Evolutionary conservation across 2,329 filamentous ascomycete genomes (phyloP).

Genomic region (Coniella lustricola): DNA sequence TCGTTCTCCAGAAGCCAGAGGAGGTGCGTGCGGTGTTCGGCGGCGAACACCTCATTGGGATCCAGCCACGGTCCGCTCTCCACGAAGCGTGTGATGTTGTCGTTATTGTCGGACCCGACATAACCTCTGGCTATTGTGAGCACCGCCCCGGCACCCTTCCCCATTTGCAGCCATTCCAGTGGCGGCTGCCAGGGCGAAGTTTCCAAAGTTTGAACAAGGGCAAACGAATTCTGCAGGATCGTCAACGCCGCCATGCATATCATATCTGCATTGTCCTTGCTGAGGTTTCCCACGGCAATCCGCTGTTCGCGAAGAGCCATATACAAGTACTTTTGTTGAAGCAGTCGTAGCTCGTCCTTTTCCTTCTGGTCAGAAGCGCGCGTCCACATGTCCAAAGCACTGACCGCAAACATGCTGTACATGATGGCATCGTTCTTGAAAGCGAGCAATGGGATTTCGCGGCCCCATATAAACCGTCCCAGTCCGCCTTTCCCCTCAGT

Average conservation of each 20-base stretch:
- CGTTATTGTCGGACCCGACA: constrained; percentile 17
- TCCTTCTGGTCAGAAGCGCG: constrained; percentile 12
- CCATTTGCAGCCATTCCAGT: constrained; percentile 30
- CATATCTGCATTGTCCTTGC: constrained; percentile 25
- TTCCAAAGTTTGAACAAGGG: constrained; percentile 31
- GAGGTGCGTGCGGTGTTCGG: constrained; percentile 24
- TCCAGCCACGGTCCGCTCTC: constrained; percentile 25
- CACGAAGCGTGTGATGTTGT: constrained; percentile 24
- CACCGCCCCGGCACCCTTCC: constrained; percentile 28
- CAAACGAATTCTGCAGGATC: constrained; percentile 31
- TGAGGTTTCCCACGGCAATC: constrained; percentile 27
- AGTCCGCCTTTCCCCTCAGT: background rate
- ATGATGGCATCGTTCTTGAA: constrained; percentile 28
- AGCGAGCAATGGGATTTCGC: constrained; percentile 28
- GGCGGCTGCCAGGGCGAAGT: constrained; percentile 31
- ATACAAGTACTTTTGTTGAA: constrained; percentile 31
- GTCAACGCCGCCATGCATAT: constrained; percentile 29
- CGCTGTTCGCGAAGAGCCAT: constrained; percentile 31
- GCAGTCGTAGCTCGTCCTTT: constrained; percentile 15
- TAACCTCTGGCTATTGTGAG: constrained; percentile 23
- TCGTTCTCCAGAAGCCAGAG: constrained; percentile 29
- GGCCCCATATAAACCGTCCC: constrained; percentile 22
- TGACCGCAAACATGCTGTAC: constrained; percentile 29
- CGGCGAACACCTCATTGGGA: constrained; percentile 24
- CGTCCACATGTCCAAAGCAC: constrained; percentile 31